Percentiles rank a stretch among this genome's conserved stretches.
Conservation (phyloP, 2,329 filamentous ascomycete genomes). For the Verticillium alfalfae region DNA sequence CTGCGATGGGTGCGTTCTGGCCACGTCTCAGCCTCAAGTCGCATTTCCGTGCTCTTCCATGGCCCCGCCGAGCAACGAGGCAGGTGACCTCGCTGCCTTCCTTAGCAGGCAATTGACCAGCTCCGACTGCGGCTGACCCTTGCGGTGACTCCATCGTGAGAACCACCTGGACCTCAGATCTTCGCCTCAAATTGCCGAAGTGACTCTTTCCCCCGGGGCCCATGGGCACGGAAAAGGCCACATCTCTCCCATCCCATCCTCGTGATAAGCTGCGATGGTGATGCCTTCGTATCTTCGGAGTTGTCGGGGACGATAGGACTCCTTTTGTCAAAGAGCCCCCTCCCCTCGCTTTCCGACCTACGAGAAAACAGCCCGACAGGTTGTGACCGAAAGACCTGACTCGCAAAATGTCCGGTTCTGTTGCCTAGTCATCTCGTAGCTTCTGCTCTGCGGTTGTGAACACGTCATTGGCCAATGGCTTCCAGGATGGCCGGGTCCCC, state of each 20-base stretch:
- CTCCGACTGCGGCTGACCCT: neutral
- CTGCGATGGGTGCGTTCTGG: neutral
- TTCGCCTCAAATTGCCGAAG: neutral
- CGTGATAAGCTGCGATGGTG: neutral
- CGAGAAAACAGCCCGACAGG: neutral
- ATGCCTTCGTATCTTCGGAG: neutral
- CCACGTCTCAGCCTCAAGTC: neutral
- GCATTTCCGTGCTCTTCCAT: neutral
- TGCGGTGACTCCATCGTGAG: neutral
- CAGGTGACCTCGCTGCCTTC: neutral
- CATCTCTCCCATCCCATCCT: neutral
- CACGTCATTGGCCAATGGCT: neutral
- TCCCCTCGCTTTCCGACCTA: neutral
- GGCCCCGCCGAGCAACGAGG: neutral
- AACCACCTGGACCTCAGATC: neutral
- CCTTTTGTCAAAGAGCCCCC: neutral
- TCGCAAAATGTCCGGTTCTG: neutral
- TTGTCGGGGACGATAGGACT: neutral
- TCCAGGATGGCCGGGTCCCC: neutral
- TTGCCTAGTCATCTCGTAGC: neutral
- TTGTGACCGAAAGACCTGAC: neutral
- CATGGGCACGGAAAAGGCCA: neutral
- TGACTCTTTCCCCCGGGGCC: neutral
- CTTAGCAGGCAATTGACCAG: neutral
- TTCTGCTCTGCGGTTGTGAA: neutral